Base-by-base conservation (phyloP, 176 grass and related monocot genomes). In the Phragmites australis region DNA sequence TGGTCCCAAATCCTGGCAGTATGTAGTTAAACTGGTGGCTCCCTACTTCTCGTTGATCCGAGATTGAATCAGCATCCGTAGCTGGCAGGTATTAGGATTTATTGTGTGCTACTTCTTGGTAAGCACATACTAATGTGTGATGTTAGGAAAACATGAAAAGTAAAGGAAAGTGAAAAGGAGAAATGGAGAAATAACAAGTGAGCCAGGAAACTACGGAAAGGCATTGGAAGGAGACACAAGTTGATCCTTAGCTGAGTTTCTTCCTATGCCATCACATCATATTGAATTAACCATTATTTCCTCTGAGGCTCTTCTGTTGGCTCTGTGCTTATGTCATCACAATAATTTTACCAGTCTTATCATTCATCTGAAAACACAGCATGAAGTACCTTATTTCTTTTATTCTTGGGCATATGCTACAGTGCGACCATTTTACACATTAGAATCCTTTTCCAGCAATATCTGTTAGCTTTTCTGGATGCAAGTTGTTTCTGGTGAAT, bases 401-500 rank as follows among this genome's bases (percentile, higher is more conserved):
- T 65, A 34, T 62, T 50, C 9, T 65, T 79, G 45, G 59, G 6
- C 22, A 64, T 59, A 40, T 82, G 56, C 22, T 53, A 49, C 70
- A 55, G 50, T 26, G 45, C 15, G 6, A 23, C 11, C 21, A 57
- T 8, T 46, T 75, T 47, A 47, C 18, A 55, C 65, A 68, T 37
- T 57, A 57, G 25, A 66, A 67, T 47, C 0, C 59, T 14, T 64
- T 6, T 37, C 13, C 3, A 43, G 1, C 47, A 21, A 17, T 2
- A 0, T 61, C 42, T 74, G 46, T 84, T 68, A 31, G 26, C 48
- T 67, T 57, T 13, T 21, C 4, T 54, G 30, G 49, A 32, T 29
- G 32, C 19, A 72, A 85, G 67, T 53, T 42, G 34, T 79, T 85
- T 65, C 31, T 32, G 6, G 0, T 60, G 18, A 61, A 72, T 44